Evolutionary conservation across 768 basidiomycete species (phyloP).

Genomic region (Hysterangium stoloniferum): DNA sequence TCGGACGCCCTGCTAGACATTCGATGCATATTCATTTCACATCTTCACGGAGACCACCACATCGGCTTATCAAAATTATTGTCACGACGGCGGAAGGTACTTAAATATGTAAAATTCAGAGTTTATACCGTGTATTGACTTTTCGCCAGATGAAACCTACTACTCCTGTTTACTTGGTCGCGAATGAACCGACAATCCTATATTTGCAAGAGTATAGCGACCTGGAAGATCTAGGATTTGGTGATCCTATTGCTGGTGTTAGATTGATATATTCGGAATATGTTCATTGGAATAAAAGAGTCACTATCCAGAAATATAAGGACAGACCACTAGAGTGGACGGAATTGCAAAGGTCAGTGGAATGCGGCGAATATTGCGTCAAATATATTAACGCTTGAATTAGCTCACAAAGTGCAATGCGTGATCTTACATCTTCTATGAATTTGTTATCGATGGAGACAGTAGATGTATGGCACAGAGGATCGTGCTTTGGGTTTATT

Average conservation of each 20-base stretch:
- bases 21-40: constrained; percentile 79
- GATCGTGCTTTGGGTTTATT: constrained; percentile 63
- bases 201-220: constrained; percentile 69
- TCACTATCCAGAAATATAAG: background rate
- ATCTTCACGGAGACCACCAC: constrained; percentile 92
- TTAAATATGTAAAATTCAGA: constrained; percentile 13
- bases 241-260: constrained; percentile 16
- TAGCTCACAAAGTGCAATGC: constrained; percentile 39
- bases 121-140: background rate
- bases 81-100: constrained; percentile 58
- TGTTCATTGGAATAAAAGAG: background rate
- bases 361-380: background rate
- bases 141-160: constrained; percentile 48
- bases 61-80: constrained; percentile 73
- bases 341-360: constrained; percentile 26
- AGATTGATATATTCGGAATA: constrained; percentile 14
- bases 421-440: constrained; percentile 41
- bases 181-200: constrained; percentile 43
- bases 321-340: constrained; percentile 42
- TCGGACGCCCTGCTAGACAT: constrained; percentile 50
- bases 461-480: constrained; percentile 68
- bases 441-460: constrained; percentile 56
- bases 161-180: constrained; percentile 65
- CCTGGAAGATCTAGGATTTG: constrained; percentile 64
- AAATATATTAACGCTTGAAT: background rate